Base-by-base conservation (phyloP, 768 basidiomycete species). In the Auriscalpium microsporum region DNA sequence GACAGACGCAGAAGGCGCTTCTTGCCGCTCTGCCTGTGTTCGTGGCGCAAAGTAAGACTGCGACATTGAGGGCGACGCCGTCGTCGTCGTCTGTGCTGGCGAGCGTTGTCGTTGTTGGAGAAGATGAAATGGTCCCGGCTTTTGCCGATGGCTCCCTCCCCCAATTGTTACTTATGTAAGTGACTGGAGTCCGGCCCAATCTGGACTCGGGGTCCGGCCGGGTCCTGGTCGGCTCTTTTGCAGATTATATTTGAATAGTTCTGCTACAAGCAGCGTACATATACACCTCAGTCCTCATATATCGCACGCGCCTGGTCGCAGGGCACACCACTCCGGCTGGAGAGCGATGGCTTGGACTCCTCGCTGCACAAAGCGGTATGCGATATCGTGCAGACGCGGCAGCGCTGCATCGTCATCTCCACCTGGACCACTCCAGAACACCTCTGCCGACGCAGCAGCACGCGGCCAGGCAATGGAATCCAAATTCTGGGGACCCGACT, bases 261-360 rank as follows among this genome's bases (percentile, higher is more conserved):
- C 21, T 21, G 21, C 21, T 21, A 28, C 28, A 28, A 48, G 16
- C 8, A 48, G 47, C 23, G 23, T 48, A 48, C 34, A 28, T 48
- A 10, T 23, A 48, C 14, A 21, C n/a, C 47, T 16, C 23, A 21
- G 10, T 48, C 48, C 48, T 11, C 14, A 14, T 35, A 58, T 40
- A 36, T 66, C 54, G 53, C 56, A 66, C 45, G 33, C 59, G 17
- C 34, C 45, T 1, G 58, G 70, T n/a, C 73, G 58, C 1, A 75
- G 50, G 16, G 73, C 75, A 58, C 75, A 76, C 69, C 70, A 76
- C 36, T 69, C 61, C 1, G 75, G 75, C 61, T 75, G 73, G 10
- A 76, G 54, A 13, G 70, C 60, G 10, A 63, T 62, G 2, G 74
- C 71, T 2, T 55, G 33, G 6, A 76, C 58, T 0, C 75, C 73